Evolutionary conservation across 1,139 yeast genomes (phyloP), one percentile per base, ranked within the genome.

Genomic region (Geotrichum candidum): DNA sequence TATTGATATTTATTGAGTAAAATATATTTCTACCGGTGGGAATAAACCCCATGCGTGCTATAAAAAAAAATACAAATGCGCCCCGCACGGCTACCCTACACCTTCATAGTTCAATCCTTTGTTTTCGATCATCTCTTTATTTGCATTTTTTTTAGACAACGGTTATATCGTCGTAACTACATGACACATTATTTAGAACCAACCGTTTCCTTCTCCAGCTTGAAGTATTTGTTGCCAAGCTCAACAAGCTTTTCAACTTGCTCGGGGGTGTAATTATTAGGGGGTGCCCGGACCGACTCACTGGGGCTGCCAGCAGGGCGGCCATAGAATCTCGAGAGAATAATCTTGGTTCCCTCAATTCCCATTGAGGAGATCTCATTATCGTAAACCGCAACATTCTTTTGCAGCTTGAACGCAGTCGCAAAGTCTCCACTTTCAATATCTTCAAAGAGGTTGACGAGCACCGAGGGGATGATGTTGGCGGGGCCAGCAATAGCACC

Each of bases 401-500:
- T 51, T 27, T 59, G 61, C 15, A 57, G 50, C 31, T 51, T 22
- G 25, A 27, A 54, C 10, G 61, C 58, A 31, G 50, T 51, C 23
- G 11, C 41, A 23, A 53, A 29, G 23, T 59, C 51, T 3, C 61
- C 61, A 1, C 27, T 33, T n/a, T 56, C 38, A 51, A 48, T 51
- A 5, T 38, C 18, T 3, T 59, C 35, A 25, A 18, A 59, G 9
- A n/a, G 59, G 11, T 69, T 68, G 38, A 76, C 68, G 74, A 77
- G 73, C 4, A 73, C 65, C 61, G 77, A 78, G 45, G 81, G 82
- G 66, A 78, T 78, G 10, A 78, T 69, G 55, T 76, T 78, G 11
- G 81, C 79, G 38, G 80, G 69, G 0, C 81, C 82, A 62, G 79
- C 80, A 66, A 80, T 78, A 31, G 80, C 74, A 31, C 82, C 82